Evolutionary conservation across 352 stramenopile species (phyloP), one percentile per base, ranked within the genome.

Genomic region (Globisporangium uncinulatum): DNA sequence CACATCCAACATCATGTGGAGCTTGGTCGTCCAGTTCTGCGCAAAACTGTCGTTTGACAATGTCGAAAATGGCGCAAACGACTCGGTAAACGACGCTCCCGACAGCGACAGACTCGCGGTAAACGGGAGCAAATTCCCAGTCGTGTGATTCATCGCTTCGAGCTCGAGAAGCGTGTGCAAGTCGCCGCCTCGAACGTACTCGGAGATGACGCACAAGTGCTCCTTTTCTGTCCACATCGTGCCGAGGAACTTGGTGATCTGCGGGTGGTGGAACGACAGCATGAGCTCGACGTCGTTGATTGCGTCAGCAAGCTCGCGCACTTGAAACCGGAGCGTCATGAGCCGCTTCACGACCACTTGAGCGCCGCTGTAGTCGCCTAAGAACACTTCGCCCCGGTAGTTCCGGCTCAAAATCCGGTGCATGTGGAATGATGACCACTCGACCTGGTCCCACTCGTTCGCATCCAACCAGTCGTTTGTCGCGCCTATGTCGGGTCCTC

Each of bases 241-340:
- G 11, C 86, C 86, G 8, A 93, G 51, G 24, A 80, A 86, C 14
- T 56, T 54, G 13, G 92, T 77, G 50, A 95, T 84, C 37, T 87
- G 71, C 0, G 73, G 74, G 41, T 95, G 83, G 32, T 74, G 65
- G 21, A 94, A 56, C 10, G 65, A 67, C 4, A 69, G 44, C 62
- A 89, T 64, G 17, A 88, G 62, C 42, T 90, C 81, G 11, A 94
- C 70, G 46, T 95, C 83, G 51, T 72, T 81, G 53, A 91, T 82
- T 21, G 80, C 84, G n/a, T 86, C 69, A 1, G 69, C 69, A 3
- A 92, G 66, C 51, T 86, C 70, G 8, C 73, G 70, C 14, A 85
- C 65, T 41, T 83, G 67, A 48, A 83, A 84, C 0, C 75, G 73
- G 14, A 83, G 51, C 17, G 77, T 89, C 72, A 86, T 86, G 53